Base-by-base conservation (phyloP, 2,329 filamentous ascomycete genomes). In the Cadophora sp. region DNA sequence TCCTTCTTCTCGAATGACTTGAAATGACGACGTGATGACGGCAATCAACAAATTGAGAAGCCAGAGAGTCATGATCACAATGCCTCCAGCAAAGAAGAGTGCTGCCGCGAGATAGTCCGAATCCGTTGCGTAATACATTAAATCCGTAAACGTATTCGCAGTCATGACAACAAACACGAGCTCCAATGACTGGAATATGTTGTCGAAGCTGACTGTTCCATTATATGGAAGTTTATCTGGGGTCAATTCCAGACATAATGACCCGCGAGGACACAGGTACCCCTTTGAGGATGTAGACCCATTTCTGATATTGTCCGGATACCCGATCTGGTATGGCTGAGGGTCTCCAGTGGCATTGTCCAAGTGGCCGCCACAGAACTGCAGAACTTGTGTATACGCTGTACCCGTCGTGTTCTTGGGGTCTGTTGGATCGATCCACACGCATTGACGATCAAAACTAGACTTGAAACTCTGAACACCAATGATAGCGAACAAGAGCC, bases 131-230 rank as follows among this genome's bases (percentile, higher is more conserved):
- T 93, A 92, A 79, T 99, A 99, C 84, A 99, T 93, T 64, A 98
- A 82, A 79, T 98, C 93, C 1, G 93, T 92, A 80, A 97, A 99
- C 0, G 96, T 99, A 78, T 99, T 99, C 60, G 94, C 95, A 75
- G 93, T 97, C 93, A 99, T 99, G 77, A 99, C 91, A 62, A 99
- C 93, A 77, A 99, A 99, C 1, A 99, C 94, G 67, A 98, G 84
- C 80, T 99, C 94, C 63, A 98, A 82, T 0, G 94, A 97, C 72
- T 98, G 90, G 34, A 93, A 81, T 50, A 99, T 97, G 77, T 98
- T 95, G 82, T 99, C 96, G 77, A 98, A 99, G 78, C 91, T 97
- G 75, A 97, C 87, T 0, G 96, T 99, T 62, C 88, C 89, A 74
- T 92, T 93, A 79, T 88, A 93, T 0, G 96, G 96, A 75, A 76